These are phyloP conservation scores for Piper betle DNA, from an alignment of 164 flowering plant genomes.

Conservation along the genomic window DNA sequence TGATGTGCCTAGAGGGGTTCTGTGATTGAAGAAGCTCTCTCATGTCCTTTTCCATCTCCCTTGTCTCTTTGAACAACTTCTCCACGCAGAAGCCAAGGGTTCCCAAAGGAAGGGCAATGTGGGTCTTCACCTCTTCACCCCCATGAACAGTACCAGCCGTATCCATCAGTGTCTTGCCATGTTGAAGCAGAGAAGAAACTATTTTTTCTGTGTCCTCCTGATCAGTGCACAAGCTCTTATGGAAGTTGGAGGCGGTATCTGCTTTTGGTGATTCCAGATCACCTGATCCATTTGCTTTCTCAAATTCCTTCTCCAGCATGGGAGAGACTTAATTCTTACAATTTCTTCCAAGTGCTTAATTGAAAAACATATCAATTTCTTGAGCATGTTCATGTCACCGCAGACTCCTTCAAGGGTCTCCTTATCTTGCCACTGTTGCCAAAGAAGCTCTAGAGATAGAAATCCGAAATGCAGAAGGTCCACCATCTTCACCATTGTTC, in stretches of 20 bases:
- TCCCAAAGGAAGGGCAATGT: conserved; percentile 31
- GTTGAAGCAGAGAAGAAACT: conserved; percentile 26
- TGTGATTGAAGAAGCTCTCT: conserved; percentile 60
- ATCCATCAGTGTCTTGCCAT: conserved; percentile 21
- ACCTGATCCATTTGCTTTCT: conserved; percentile 8
- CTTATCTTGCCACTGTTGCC: conserved; percentile 16
- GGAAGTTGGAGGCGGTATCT: conserved; percentile 8
- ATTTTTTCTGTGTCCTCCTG: conserved; percentile 32
- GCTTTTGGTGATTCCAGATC: conserved; percentile 60
- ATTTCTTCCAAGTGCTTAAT: conserved; percentile 38
- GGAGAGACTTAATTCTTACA: conserved; percentile 34
- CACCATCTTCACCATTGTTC: conserved; percentile 38
- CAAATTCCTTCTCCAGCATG: conserved; percentile 27
- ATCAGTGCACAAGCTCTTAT: conserved; percentile 7
- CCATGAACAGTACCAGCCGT: conserved; percentile 9
- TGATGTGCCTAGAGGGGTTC: conserved; percentile 35
- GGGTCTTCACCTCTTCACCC: conserved; percentile 20
- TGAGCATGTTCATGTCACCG: too few relatives aligned
- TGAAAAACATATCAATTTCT: conserved; percentile 23
- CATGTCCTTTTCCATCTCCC: conserved; percentile 39
- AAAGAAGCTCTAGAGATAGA: conserved; percentile 26
- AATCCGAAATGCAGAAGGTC: conserved; percentile 38
- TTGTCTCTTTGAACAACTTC: conserved; percentile 34
- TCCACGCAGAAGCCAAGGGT: conserved; percentile 57
- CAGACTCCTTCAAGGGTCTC: conserved; percentile 15